Base-by-base conservation (phyloP, 768 basidiomycete species). In the Pholiota conissans region DNA sequence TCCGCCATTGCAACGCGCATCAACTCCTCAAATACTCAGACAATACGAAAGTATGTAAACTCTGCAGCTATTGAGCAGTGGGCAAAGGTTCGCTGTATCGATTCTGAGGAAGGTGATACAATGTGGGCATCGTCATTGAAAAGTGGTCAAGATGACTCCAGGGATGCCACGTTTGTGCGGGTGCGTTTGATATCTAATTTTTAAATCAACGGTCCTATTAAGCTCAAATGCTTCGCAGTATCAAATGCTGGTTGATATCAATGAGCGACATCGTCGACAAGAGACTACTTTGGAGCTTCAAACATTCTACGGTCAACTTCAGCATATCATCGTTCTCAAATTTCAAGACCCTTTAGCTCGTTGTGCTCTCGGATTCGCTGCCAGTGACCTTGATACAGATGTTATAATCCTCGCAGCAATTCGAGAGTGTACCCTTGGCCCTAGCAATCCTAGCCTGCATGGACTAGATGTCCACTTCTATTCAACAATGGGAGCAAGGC, bases 81-180 rank as follows among this genome's bases (percentile, higher is more conserved):
- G 67, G 73, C 71, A 0, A 71, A 68, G 52, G 65, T 77, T 9
- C 63, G 56, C 2, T 59, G 62, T 2, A 45, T 68, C n/a, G 65
- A 71, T 57, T 61, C 62, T 3, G 62, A 65, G 5, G 71, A 48
- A 16, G 74, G 74, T 4, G 74, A 76, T 54, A 67, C 64, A 0
- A 69, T 74, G 39, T 54, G 57, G 3, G 58, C 67, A 0, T 48
- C 54, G 5, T 35, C 34, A 0, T 40, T 72, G 2, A 61, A 55
- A 2, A 52, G 16, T 3, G n/a, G 32, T 9, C 27, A 50, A n/a
- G 39, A 34, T 3, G 68, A 70, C 48, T 20, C 40, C 3, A 59
- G 71, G 3, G 72, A 78, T 65, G 66, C 71, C 1, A 65, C 73
- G 11, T 75, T 65, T 65, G 67, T 76, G n/a, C 59, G 71, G 45